Evolutionary conservation across 352 stramenopile genomes (phyloP).

Genomic region (Phytophthora constricta): DNA sequence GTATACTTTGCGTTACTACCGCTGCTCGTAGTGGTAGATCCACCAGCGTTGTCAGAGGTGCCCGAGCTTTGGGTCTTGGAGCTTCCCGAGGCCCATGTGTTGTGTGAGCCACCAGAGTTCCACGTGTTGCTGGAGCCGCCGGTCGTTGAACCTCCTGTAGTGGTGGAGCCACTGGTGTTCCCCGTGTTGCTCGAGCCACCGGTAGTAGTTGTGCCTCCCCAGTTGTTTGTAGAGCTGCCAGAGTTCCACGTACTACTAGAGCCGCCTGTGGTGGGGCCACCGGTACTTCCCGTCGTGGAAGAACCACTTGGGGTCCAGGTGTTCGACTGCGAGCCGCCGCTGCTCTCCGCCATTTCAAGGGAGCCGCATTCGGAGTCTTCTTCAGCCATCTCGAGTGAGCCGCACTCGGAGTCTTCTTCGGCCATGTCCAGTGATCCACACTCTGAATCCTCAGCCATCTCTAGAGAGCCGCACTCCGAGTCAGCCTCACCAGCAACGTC

Average conservation of each 20-base stretch:
- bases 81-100: constrained; percentile 8
- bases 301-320: too few species aligned
- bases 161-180: constrained; percentile 11
- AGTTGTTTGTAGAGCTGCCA: constrained; percentile 3
- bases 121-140: constrained; percentile 11
- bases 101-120: constrained; percentile 1
- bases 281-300: too few species aligned
- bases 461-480: constrained; percentile 10
- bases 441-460: constrained; percentile 13
- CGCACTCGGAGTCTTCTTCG: constrained; percentile 16
- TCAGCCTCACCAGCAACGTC: constrained; percentile 9
- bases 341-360: constrained; percentile 25
- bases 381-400: constrained; percentile 31
- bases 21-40: constrained; percentile 8
- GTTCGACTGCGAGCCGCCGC: not conserved
- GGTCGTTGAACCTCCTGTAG: not conserved
- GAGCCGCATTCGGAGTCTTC: constrained; percentile 20
- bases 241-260: not conserved
- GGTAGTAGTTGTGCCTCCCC: not conserved
- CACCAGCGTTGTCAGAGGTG: too few species aligned
- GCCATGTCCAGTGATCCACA: constrained; percentile 18
- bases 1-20: constrained; percentile 26
- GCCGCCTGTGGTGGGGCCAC: not conserved
- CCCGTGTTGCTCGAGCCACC: not conserved
- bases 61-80: constrained; percentile 5